Evolutionary conservation across 441 rosid genomes (phyloP).

Genomic region (Sinapis alba): DNA sequence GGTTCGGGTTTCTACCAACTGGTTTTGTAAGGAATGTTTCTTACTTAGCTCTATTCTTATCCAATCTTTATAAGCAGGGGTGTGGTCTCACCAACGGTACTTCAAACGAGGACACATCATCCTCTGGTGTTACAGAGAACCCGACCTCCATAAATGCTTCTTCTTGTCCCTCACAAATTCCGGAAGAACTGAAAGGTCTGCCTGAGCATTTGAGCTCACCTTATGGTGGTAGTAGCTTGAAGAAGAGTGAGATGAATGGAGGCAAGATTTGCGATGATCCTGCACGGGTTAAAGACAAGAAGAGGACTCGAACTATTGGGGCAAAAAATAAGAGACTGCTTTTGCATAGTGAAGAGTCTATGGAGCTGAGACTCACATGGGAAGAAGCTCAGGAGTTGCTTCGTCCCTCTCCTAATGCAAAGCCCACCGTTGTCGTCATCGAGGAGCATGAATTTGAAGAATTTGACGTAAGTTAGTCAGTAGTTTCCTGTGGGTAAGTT

Average conservation of each 20-base stretch:
- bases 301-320: constrained; percentile 74
- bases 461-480: constrained; percentile 67
- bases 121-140: constrained; percentile 62
- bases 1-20: constrained; percentile 46
- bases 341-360: constrained; percentile 70
- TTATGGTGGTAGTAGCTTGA: constrained; percentile 50
- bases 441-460: constrained; percentile 92
- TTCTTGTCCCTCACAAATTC: constrained; percentile 60
- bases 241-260: constrained; percentile 57
- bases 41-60: constrained; percentile 12
- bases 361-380: constrained; percentile 89
- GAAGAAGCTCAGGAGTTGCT: constrained; percentile 94
- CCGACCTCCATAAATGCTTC: constrained; percentile 55
- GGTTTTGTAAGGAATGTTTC: neutral
- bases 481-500: neutral
- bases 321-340: constrained; percentile 79
- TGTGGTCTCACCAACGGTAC: constrained; percentile 54
- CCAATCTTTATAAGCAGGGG: constrained; percentile 56
- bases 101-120: constrained; percentile 61
- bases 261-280: constrained; percentile 44
- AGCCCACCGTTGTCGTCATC: constrained; percentile 60
- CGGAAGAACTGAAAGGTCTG: constrained; percentile 54
- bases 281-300: constrained; percentile 55
- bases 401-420: constrained; percentile 73
- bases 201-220: constrained; percentile 50